phyloP scores from a whole-genome alignment of 495 filamentous ascomycete genomes.

The Melanomma pulvis-pyrius region DNA sequence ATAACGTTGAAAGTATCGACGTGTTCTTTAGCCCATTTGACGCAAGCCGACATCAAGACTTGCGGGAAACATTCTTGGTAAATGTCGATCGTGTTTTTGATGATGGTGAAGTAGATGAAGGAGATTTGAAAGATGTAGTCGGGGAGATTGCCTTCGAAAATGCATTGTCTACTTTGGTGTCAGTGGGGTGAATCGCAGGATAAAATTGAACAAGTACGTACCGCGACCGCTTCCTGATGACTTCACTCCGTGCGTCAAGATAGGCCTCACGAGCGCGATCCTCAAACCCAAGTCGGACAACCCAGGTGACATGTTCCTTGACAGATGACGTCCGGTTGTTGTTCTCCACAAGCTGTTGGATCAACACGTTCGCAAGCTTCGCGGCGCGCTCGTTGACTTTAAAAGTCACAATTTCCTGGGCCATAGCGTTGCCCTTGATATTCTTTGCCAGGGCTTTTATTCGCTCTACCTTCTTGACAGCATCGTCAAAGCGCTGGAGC shows the following conservation, averaged over 20 bases:
- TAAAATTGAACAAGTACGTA: constrained; percentile 44
- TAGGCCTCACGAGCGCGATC: constrained; percentile 86
- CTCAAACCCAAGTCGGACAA: constrained; percentile 83
- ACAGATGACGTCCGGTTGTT: constrained; percentile 73
- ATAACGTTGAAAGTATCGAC: constrained; percentile 86
- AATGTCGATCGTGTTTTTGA: constrained; percentile 84
- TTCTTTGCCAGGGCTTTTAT: constrained; percentile 75
- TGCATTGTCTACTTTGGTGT: constrained; percentile 68
- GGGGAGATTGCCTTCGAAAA: constrained; percentile 89
- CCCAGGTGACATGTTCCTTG: constrained; percentile 74
- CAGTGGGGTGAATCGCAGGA: constrained; percentile 31
- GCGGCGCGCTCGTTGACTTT: constrained; percentile 86
- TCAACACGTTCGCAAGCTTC: constrained; percentile 73
- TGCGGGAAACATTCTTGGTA: constrained; percentile 89
- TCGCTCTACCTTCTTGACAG: constrained; percentile 79
- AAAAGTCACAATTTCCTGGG: constrained; percentile 82
- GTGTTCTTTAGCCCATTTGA: constrained; percentile 94
- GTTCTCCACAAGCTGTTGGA: constrained; percentile 71
- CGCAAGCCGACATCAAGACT: constrained; percentile 83
- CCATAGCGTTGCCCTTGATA: constrained; percentile 79
- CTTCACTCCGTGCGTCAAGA: constrained; percentile 71
- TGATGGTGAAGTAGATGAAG: constrained; percentile 92
- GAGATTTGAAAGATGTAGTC: constrained; percentile 96
- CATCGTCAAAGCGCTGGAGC: constrained; percentile 83
- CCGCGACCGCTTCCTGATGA: constrained; percentile 81